These are phyloP conservation scores for Epichloe uncinata DNA, from an alignment of 2,329 filamentous ascomycete genomes.

Conservation along the genomic window DNA sequence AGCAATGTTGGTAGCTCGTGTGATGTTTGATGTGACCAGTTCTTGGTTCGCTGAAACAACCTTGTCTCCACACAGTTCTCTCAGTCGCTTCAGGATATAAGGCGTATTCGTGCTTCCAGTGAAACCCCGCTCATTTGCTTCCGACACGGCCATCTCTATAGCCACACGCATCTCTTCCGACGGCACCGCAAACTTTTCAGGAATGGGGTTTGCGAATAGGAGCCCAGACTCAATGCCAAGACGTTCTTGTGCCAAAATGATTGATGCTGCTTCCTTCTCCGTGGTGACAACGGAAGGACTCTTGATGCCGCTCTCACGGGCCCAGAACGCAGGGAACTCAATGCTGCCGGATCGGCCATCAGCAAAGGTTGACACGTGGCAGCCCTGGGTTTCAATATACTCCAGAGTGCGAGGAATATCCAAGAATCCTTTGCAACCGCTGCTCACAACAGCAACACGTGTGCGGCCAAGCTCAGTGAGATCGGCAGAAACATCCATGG, in stretches of 20 bases:
- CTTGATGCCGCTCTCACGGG: conserved; percentile 67
- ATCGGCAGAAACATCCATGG: conserved; percentile 91
- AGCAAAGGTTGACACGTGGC: conserved; percentile 78
- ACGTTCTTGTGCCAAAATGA: conserved; percentile 65
- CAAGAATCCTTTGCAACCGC: conserved; percentile 91
- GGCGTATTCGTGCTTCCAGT: conserved; percentile 72
- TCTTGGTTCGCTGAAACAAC: conserved; percentile 64
- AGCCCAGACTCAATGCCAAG: conserved; percentile 66
- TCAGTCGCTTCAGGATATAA: conserved; percentile 66
- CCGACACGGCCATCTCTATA: conserved; percentile 53
- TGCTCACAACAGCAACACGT: conserved; percentile 74
- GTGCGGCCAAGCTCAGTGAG: conserved; percentile 87
- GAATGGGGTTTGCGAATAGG: conserved; percentile 81
- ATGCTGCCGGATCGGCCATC: conserved; percentile 60
- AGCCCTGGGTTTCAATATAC: conserved; percentile 57
- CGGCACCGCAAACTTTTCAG: conserved; percentile 54
- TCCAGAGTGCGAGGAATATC: conserved; percentile 86
- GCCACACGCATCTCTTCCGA: conserved; percentile 55
- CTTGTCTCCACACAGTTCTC: conserved; percentile 58
- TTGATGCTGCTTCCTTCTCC: conserved; percentile 72
- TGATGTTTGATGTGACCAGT: conserved; percentile 40
- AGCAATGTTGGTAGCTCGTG: conserved; percentile 40
- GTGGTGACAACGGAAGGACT: conserved; percentile 64
- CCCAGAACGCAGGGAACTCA: conserved; percentile 90
- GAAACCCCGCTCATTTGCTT: conserved; percentile 51